phyloP scores from a whole-genome alignment of 176 grass and related monocot genomes.

The Dendrocalamus sinicus region DNA sequence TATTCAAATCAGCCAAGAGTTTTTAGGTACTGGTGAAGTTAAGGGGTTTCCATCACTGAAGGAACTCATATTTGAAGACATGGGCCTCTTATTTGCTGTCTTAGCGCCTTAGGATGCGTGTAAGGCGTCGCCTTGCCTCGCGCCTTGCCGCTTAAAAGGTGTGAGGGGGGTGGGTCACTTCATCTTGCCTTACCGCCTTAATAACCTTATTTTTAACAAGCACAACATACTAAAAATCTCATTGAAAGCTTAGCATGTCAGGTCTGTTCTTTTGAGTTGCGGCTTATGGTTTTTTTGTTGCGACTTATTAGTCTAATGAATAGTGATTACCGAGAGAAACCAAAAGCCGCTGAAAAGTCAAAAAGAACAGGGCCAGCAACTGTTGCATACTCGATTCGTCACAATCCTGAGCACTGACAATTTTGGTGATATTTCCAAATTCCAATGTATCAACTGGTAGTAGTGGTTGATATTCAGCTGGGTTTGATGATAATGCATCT shows the following conservation, averaged over 20 bases:
- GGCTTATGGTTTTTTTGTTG: no score
- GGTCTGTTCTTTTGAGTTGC: no score
- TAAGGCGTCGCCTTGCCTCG: no score
- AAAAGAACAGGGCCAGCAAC: not conserved
- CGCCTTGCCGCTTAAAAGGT: no score
- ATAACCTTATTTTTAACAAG: not conserved
- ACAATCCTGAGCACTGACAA: not conserved
- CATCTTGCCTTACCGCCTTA: no score
- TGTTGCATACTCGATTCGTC: not conserved
- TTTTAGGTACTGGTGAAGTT: constrained; percentile 47
- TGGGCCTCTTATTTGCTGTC: not conserved
- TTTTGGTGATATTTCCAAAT: not conserved
- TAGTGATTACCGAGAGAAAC: no score
- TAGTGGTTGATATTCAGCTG: constrained; percentile 3
- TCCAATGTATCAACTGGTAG: not conserved
- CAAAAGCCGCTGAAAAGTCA: no score
- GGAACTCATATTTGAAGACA: constrained; percentile 60
- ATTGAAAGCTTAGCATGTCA: not conserved
- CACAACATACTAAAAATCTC: not conserved
- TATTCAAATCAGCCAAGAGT: constrained; percentile 61
- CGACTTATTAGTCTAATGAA: no score
- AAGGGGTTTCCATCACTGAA: constrained; percentile 64
- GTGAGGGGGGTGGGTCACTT: no score
- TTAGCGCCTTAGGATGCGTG: no score
- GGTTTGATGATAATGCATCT: not conserved